Evolutionary conservation across 2,329 filamentous ascomycete genomes (phyloP).

Genomic region (Furcasterigmium furcatum): DNA sequence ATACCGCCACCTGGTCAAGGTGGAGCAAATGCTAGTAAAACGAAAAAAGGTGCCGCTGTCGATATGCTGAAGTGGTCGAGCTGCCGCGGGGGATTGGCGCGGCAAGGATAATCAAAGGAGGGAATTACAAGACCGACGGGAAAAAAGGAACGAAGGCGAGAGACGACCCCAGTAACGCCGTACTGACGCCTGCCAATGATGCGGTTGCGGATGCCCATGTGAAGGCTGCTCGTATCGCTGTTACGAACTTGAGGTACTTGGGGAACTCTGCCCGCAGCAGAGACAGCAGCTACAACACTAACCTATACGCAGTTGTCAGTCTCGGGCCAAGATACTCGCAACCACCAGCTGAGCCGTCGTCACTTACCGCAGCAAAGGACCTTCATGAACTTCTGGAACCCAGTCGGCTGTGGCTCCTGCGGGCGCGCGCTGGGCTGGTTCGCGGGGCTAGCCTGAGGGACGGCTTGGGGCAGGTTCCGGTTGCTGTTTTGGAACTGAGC

Average conservation of each 20-base stretch:
- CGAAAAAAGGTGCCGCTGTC: slow-evolving; percentile 4
- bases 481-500: slow-evolving; percentile 96
- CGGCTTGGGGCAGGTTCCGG: slow-evolving; percentile 73
- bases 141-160: too few species aligned
- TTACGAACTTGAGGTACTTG: slow-evolving; percentile 1
- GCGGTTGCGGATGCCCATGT: not conserved
- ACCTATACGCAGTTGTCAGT: slow-evolving; percentile 9
- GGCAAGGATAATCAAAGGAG: not conserved
- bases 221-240: slow-evolving; percentile 8
- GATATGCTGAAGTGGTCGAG: not conserved
- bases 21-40: slow-evolving; percentile 23
- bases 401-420: slow-evolving; percentile 71
- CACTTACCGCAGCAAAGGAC: slow-evolving; percentile 76
- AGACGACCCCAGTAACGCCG: too few species aligned
- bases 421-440: slow-evolving; percentile 52
- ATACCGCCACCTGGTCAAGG: slow-evolving; percentile 7
- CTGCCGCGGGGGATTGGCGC: not conserved
- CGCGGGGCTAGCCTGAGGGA: slow-evolving; percentile 58
- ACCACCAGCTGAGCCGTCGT: not conserved
- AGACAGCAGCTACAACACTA: slow-evolving; percentile 7
- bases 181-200: too few species aligned
- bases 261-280: slow-evolving; percentile 7
- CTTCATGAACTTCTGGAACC: slow-evolving; percentile 92
- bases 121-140: not conserved
- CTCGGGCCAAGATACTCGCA: too few species aligned